Evolutionary conservation across 257 asterid genomes (phyloP).

Genomic region (Coffea canephora): DNA sequence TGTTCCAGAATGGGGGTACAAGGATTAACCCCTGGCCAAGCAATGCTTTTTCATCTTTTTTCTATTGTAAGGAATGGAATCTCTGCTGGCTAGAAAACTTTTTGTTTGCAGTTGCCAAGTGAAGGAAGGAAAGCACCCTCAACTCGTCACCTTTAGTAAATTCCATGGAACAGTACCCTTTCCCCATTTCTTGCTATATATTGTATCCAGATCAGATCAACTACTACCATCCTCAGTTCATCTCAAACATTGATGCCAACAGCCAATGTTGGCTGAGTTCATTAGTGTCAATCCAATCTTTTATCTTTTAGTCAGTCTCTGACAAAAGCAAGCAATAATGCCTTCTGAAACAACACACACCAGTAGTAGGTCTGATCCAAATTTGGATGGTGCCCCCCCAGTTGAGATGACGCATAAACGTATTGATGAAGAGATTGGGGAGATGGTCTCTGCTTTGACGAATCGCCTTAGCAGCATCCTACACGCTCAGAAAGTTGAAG

Average conservation of each 20-base stretch:
- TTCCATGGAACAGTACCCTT: too few relatives aligned
- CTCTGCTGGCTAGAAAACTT: too few relatives aligned
- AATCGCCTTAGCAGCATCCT: constrained; percentile 47
- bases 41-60: neutral
- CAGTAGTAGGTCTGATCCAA: constrained; percentile 25
- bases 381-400: constrained; percentile 16
- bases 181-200: neutral
- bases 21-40: neutral
- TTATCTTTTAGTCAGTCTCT: neutral
- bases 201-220: neutral
- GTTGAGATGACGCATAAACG: constrained; percentile 35
- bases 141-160: too few relatives aligned
- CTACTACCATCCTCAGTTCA: neutral
- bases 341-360: constrained; percentile 24
- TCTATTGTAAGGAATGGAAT: neutral
- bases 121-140: neutral
- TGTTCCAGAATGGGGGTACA: neutral
- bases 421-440: constrained; percentile 57
- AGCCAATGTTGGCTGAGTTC: neutral
- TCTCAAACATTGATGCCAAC: neutral
- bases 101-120: neutral
- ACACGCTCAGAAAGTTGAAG: constrained; percentile 38
- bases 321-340: constrained; percentile 26
- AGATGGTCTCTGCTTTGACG: constrained; percentile 59
- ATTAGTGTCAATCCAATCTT: neutral